phyloP scores from a whole-genome alignment of 2,329 filamentous ascomycete species.

The Hymenoscyphus albidus region DNA sequence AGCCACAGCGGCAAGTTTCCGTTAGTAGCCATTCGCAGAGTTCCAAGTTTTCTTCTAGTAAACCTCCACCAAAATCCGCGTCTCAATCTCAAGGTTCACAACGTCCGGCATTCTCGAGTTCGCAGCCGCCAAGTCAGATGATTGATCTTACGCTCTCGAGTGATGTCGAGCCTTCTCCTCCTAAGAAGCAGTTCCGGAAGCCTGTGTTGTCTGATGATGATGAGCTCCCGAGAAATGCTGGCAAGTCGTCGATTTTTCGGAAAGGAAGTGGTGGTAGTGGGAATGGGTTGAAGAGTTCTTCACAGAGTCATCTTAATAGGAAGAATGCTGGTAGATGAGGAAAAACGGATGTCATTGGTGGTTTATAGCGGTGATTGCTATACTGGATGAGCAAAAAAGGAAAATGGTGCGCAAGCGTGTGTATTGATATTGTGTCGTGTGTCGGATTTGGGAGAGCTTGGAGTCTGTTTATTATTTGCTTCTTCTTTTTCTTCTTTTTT shows the following conservation, averaged over 20 bases:
- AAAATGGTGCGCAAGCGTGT: background rate
- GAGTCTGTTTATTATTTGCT: background rate
- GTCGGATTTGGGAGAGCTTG: background rate
- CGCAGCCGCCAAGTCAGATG: slow-evolving; percentile 1
- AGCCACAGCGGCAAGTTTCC: background rate
- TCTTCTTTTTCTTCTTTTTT: background rate
- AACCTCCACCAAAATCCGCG: too few species aligned
- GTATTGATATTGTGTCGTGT: background rate
- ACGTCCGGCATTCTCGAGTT: background rate
- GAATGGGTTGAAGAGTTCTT: background rate
- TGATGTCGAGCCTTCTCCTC: background rate
- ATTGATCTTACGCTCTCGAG: slow-evolving; percentile 2
- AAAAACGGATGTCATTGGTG: background rate
- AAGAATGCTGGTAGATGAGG: slow-evolving; percentile 9
- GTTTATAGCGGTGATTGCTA: background rate
- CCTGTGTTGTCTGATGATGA: background rate
- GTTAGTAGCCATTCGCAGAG: background rate
- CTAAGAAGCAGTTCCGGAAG: background rate
- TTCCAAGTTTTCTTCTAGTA: background rate
- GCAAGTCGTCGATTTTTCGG: background rate
- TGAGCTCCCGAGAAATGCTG: background rate
- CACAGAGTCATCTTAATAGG: slow-evolving; percentile 8
- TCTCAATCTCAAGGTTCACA: slow-evolving; percentile 1
- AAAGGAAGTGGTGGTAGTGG: background rate
- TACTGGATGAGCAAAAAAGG: background rate